Percentiles rank a stretch among this genome's conserved stretches.
Conservation (phyloP, 2,329 filamentous ascomycete genomes). For the Pseudogymnoascus sp. region DNA sequence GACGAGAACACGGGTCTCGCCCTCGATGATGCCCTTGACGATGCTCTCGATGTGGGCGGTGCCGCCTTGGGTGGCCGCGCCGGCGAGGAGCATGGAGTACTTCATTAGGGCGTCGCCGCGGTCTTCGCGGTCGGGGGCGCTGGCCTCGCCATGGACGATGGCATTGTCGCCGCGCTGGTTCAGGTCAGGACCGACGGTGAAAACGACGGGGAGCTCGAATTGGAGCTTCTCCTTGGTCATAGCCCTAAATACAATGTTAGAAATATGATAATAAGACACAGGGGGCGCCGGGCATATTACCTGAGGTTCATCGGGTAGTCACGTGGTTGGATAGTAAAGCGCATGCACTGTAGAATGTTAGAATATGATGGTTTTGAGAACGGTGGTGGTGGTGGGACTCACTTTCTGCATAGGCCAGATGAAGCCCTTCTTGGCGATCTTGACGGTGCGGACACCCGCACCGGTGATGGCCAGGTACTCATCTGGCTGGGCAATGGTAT, state of each 20-base stretch:
- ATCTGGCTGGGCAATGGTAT: slow-evolving; percentile 64
- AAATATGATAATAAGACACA: too few relatives aligned
- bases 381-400: slow-evolving; percentile 22
- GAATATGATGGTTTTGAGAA: background rate
- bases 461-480: slow-evolving; percentile 85
- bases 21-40: slow-evolving; percentile 84
- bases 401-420: slow-evolving; percentile 63
- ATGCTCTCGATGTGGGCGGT: slow-evolving; percentile 68
- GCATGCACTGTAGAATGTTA: slow-evolving; percentile 27
- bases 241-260: too few relatives aligned
- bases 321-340: slow-evolving; percentile 58
- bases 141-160: slow-evolving; percentile 14
- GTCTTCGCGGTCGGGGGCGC: slow-evolving; percentile 36
- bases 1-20: slow-evolving; percentile 75
- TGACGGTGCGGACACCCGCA: slow-evolving; percentile 63
- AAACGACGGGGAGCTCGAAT: slow-evolving; percentile 73
- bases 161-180: slow-evolving; percentile 46
- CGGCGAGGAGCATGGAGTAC: slow-evolving; percentile 73
- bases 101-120: slow-evolving; percentile 61
- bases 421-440: slow-evolving; percentile 70
- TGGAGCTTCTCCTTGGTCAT: slow-evolving; percentile 88
- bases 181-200: slow-evolving; percentile 76
- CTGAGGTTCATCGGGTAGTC: slow-evolving; percentile 78
- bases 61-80: slow-evolving; percentile 33
- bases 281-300: too few relatives aligned